A percentile compares a stretch with the other conserved stretches of the same genome.
Evolutionary conservation across 306 rosid species (phyloP).

Genomic region (Alnus rubra): DNA sequence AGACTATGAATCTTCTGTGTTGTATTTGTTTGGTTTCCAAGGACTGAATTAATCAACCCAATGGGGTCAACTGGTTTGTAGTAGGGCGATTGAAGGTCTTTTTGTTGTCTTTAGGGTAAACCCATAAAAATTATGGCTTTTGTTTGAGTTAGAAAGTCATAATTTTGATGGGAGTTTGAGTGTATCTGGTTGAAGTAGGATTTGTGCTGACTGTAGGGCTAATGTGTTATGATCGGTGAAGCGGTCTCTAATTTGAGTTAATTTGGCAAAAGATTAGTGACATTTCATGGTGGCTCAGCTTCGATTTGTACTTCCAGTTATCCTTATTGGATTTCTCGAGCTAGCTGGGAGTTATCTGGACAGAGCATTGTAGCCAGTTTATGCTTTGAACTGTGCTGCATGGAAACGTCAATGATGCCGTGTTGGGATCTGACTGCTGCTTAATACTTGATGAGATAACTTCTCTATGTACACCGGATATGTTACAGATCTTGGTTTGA

Average conservation of each 20-base stretch:
- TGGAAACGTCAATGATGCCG: not conserved
- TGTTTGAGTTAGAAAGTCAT: not conserved
- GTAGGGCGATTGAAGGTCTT: not conserved
- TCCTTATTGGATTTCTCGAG: not conserved
- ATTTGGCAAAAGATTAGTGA: conserved; percentile 1
- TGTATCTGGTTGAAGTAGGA: not conserved
- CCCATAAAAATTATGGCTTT: not conserved
- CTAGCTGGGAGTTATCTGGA: not conserved
- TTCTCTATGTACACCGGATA: too few species aligned
- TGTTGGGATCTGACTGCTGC: not conserved
- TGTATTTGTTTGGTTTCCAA: conserved; percentile 14
- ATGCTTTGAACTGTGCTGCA: not conserved
- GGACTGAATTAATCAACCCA: not conserved
- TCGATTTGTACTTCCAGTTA: not conserved
- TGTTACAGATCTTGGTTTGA: not conserved
- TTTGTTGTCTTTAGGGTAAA: not conserved
- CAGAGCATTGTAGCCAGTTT: not conserved
- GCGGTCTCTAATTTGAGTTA: not conserved
- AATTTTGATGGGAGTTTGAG: not conserved
- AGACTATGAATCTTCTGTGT: conserved; percentile 18
- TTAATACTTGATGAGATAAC: too few species aligned
- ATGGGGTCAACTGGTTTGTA: not conserved
- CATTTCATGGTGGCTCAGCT: not conserved
- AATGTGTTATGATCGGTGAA: not conserved
- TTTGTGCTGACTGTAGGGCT: not conserved